Evolutionary conservation across 306 rosid species (phyloP).

Genomic region (Malus orientalis): DNA sequence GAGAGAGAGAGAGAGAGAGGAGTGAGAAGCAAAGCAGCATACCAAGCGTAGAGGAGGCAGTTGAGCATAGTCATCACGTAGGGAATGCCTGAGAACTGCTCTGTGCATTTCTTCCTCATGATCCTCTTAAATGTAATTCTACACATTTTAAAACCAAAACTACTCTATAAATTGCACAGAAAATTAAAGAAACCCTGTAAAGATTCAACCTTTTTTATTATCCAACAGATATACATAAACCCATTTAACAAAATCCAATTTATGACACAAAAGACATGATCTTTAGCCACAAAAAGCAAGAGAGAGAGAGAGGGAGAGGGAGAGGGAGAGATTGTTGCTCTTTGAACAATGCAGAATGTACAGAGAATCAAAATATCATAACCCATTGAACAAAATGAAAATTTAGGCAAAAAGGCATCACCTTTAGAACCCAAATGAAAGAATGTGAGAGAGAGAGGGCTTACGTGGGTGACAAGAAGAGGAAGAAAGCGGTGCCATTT

Average conservation of each 20-base stretch:
- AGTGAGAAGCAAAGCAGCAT: not conserved
- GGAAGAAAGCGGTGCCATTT: conserved; percentile 82
- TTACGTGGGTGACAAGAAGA: conserved; percentile 86
- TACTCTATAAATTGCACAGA: not conserved
- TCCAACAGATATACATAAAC: not conserved
- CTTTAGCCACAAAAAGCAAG: not conserved
- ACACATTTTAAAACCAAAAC: not conserved
- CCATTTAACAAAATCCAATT: not conserved
- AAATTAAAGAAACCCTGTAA: not conserved
- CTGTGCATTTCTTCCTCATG: conserved; percentile 44
- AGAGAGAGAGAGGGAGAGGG: too few species aligned
- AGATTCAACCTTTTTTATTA: not conserved
- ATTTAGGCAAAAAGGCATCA: too few species aligned
- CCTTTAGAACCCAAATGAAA: too few species aligned
- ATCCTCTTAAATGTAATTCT: conserved; percentile 89
- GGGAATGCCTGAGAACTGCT: conserved; percentile 86
- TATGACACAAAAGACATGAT: not conserved
- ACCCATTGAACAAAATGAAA: too few species aligned
- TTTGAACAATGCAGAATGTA: too few species aligned
- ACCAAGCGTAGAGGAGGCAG: conserved; percentile 90
- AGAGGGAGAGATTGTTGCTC: too few species aligned
- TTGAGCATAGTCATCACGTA: conserved; percentile 84
- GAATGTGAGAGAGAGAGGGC: not conserved
- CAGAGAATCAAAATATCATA: too few species aligned
- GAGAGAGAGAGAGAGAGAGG: not conserved